Percentiles rank a stretch among this genome's conserved stretches.
Evolutionary conservation across 1,139 yeast genomes (phyloP).

Genomic region (Scheffersomyces segobiensis): DNA sequence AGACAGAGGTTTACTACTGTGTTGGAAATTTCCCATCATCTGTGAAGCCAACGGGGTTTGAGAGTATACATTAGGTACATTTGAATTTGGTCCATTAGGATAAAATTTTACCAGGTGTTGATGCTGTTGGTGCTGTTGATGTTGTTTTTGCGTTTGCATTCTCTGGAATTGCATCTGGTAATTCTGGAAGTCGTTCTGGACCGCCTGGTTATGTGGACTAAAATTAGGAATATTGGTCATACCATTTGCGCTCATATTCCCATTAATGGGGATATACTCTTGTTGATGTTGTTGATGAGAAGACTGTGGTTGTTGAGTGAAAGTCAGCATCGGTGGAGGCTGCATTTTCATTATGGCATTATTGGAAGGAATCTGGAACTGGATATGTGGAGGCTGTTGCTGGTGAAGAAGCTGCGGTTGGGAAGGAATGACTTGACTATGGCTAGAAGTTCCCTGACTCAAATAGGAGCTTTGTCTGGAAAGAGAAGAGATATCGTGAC

Average conservation of each 20-base stretch:
- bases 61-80: slow-evolving; percentile 3
- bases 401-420: slow-evolving; percentile 1
- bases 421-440: background rate
- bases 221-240: slow-evolving; percentile 11
- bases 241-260: slow-evolving; percentile 5
- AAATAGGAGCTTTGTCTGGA: slow-evolving; percentile 14
- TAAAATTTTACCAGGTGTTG: slow-evolving; percentile 7
- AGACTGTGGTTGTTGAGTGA: slow-evolving; percentile 18
- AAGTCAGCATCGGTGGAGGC: background rate
- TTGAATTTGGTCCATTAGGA: slow-evolving; percentile 12
- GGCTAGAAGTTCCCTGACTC: background rate
- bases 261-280: slow-evolving; percentile 24
- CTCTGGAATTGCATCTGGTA: slow-evolving; percentile 30
- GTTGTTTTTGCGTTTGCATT: slow-evolving; percentile 18
- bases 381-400: slow-evolving; percentile 2
- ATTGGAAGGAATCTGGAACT: slow-evolving; percentile 12
- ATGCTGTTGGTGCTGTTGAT: slow-evolving; percentile 15
- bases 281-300: slow-evolving; percentile 14
- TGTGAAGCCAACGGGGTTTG: slow-evolving; percentile 10
- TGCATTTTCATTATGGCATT: slow-evolving; percentile 12
- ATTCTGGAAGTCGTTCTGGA: slow-evolving; percentile 28
- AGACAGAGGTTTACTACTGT: slow-evolving; percentile 34
- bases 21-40: slow-evolving; percentile 32
- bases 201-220: slow-evolving; percentile 17
- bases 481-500: slow-evolving; percentile 16